These are phyloP conservation scores for Schizochytrium sp. DNA, from an alignment of 108 stramenopile species.

Conservation along the genomic window DNA sequence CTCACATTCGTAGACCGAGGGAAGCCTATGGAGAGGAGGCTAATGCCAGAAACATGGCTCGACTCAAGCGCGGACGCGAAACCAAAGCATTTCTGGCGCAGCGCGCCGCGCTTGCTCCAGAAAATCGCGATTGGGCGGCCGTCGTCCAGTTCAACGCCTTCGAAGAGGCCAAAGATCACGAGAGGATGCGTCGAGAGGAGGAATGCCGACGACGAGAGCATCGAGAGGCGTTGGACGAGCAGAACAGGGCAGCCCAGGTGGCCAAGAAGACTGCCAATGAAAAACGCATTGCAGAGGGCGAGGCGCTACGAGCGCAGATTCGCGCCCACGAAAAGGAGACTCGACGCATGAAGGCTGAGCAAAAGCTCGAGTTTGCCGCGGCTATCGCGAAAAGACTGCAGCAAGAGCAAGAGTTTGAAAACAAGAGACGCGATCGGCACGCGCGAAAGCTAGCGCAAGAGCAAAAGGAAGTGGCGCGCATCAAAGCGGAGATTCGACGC, in stretches of 20 bases:
- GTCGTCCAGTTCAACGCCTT: not conserved
- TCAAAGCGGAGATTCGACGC: not conserved
- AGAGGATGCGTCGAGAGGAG: not conserved
- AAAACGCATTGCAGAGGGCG: not conserved
- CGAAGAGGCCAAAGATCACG: not conserved
- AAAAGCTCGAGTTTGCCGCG: not conserved
- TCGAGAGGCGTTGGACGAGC: not conserved
- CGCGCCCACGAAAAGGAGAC: not conserved
- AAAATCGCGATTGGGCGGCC: not conserved
- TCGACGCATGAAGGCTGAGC: not conserved
- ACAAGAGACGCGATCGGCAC: not conserved
- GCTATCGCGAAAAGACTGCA: not conserved
- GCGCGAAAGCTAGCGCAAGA: not conserved
- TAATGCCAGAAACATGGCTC: not conserved
- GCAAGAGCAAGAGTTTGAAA: not conserved
- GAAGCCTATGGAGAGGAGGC: not conserved
- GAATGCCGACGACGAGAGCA: not conserved
- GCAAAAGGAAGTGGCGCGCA: not conserved
- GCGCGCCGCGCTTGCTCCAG: not conserved
- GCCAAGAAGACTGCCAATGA: not conserved
- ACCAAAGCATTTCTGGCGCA: not conserved
- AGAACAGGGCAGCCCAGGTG: not conserved
- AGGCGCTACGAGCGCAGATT: not conserved
- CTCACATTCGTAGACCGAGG: not conserved
- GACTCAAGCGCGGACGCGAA: not conserved